A percentile compares a stretch with the other conserved stretches of the same genome.
Evolutionary conservation across 805 yeast species (phyloP).

Genomic region (Candida railenensis): DNA sequence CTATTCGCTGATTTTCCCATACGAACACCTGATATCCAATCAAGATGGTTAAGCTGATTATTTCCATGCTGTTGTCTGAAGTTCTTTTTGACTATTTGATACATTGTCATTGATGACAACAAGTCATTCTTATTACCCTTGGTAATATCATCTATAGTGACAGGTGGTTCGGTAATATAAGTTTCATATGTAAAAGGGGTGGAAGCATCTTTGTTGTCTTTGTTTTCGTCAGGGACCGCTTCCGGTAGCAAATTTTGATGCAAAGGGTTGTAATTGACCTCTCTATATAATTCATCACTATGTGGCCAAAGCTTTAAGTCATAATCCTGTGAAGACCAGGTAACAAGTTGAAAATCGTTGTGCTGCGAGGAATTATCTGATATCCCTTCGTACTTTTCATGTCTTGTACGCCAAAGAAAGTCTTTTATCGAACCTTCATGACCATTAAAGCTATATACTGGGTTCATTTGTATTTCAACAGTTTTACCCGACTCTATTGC

Average conservation of each 20-base stretch:
- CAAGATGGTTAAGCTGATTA: constrained; percentile 60
- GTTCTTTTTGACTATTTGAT: constrained; percentile 34
- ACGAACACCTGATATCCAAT: constrained; percentile 92
- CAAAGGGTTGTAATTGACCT: constrained; percentile 38
- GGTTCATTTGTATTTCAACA: constrained; percentile 27
- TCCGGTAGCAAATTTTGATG: constrained; percentile 18
- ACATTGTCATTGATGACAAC: constrained; percentile 36
- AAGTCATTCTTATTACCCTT: constrained; percentile 32
- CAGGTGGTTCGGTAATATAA: constrained; percentile 37
- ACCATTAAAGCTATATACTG: constrained; percentile 67
- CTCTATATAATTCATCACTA: constrained; percentile 33
- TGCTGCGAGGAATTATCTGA: constrained; percentile 34
- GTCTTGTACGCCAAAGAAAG: constrained; percentile 75
- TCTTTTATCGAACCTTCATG: constrained; percentile 86
- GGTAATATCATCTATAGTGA: constrained; percentile 29
- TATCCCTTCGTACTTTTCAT: constrained; percentile 43
- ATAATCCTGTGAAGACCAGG: constrained; percentile 86
- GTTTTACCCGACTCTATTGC: constrained; percentile 25
- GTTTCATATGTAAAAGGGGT: constrained; percentile 17
- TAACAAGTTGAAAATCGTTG: constrained; percentile 84
- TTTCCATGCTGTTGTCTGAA: constrained; percentile 25
- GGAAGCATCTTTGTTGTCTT: background rate
- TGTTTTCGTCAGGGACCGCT: background rate
- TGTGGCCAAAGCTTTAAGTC: constrained; percentile 81
- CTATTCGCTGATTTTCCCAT: constrained; percentile 55